phyloP scores from a whole-genome alignment of 108 stramenopile genomes.

The Fistulifera solaris region DNA sequence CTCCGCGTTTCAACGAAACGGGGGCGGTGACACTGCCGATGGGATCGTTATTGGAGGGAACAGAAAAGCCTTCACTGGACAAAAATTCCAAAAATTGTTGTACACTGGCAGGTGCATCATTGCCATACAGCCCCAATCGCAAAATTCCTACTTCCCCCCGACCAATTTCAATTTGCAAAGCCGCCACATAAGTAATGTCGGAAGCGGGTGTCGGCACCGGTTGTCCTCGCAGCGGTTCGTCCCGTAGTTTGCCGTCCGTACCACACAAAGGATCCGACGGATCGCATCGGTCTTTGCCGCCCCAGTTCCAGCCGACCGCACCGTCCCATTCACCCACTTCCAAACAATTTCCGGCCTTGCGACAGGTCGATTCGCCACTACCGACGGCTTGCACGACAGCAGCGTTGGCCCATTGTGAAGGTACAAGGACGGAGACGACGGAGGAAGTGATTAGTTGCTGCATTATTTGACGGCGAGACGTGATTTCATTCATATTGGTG shows the following conservation, averaged over 20 bases:
- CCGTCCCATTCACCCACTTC: constrained; percentile 72
- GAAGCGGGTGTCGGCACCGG: constrained; percentile 25
- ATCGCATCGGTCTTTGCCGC: constrained; percentile 74
- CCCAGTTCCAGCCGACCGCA: constrained; percentile 85
- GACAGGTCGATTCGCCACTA: constrained; percentile 54
- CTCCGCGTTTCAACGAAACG: constrained; percentile 36
- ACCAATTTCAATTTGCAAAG: constrained; percentile 43
- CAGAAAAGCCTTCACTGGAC: constrained; percentile 14
- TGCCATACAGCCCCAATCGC: constrained; percentile 62
- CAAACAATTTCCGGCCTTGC: constrained; percentile 65
- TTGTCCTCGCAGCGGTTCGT: constrained; percentile 25
- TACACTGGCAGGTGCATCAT: constrained; percentile 28
- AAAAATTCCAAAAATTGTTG: constrained; percentile 49
- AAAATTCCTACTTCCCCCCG: constrained; percentile 39
- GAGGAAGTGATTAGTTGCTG: not conserved
- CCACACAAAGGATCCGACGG: constrained; percentile 68
- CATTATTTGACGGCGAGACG: not conserved
- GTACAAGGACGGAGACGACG: not conserved
- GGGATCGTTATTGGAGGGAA: constrained; percentile 37
- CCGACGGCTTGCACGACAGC: constrained; percentile 67
- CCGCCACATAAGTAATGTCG: constrained; percentile 47
- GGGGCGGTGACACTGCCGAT: constrained; percentile 32
- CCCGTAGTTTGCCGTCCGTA: constrained; percentile 44
- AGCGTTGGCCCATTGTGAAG: constrained; percentile 11
- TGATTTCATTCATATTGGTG: too few relatives aligned